Conservation (phyloP, 805 yeast species). For the Suhomyces sp. region DNA sequence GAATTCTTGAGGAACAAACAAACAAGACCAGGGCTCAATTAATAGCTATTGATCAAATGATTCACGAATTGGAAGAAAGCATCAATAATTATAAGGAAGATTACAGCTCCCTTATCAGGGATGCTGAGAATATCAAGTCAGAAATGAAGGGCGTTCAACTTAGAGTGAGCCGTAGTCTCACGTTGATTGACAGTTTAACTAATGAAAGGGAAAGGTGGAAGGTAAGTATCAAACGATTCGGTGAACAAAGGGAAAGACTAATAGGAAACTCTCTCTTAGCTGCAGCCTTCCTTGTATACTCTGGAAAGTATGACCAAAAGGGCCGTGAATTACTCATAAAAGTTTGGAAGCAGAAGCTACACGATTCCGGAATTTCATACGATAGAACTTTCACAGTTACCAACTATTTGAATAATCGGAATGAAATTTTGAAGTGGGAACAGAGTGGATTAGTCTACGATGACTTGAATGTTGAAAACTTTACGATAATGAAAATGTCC, state of each 20-base stretch:
- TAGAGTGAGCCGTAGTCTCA: slow-evolving; percentile 62
- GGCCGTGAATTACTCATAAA: slow-evolving; percentile 37
- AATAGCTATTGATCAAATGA: slow-evolving; percentile 78
- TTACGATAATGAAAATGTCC: slow-evolving; percentile 46
- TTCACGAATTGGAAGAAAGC: slow-evolving; percentile 64
- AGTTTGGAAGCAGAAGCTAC: slow-evolving; percentile 38
- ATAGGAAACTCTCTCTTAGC: slow-evolving; percentile 67
- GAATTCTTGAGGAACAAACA: slow-evolving; percentile 56
- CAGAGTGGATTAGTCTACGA: slow-evolving; percentile 55
- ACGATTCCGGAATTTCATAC: slow-evolving; percentile 34
- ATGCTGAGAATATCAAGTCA: slow-evolving; percentile 68
- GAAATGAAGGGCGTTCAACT: slow-evolving; percentile 64
- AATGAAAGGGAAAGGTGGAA: slow-evolving; percentile 76
- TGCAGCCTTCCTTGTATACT: slow-evolving; percentile 60
- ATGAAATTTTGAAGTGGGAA: slow-evolving; percentile 52
- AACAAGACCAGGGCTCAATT: slow-evolving; percentile 64
- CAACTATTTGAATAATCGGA: slow-evolving; percentile 39
- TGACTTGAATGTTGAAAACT: slow-evolving; percentile 62
- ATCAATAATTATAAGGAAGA: slow-evolving; percentile 65
- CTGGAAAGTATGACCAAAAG: slow-evolving; percentile 57
- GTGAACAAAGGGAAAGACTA: slow-evolving; percentile 41
- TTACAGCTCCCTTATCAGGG: slow-evolving; percentile 75
- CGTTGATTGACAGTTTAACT: slow-evolving; percentile 61
- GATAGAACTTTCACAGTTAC: slow-evolving; percentile 35
- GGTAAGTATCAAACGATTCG: slow-evolving; percentile 52